Evolutionary conservation across 192 early-diverging fungal genomes (phyloP).

Genomic region (Backusella mclennaniae): DNA sequence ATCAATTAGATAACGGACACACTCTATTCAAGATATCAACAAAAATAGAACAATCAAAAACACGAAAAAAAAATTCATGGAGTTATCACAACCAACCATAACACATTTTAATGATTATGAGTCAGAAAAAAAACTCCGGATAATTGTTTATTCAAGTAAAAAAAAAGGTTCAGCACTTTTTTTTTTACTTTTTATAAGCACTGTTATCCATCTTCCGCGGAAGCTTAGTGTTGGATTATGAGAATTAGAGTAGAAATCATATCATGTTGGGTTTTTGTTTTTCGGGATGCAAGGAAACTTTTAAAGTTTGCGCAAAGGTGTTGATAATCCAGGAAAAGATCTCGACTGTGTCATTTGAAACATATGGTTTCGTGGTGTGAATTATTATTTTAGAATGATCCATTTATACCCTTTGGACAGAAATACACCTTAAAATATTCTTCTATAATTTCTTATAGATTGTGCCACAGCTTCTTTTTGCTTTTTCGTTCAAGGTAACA

Average conservation of each 20-base stretch:
- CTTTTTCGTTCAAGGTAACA: neutral
- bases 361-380: constrained; percentile 1
- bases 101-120: neutral
- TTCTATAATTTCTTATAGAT: constrained; percentile 4
- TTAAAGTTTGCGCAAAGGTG: neutral
- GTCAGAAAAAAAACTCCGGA: constrained; percentile 5
- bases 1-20: neutral
- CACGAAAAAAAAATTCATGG: neutral
- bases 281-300: neutral
- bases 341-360: neutral
- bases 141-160: constrained; percentile 1
- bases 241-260: neutral
- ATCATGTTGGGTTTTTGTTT: neutral
- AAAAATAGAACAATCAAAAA: neutral
- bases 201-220: neutral
- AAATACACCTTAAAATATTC: neutral
- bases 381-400: constrained; percentile 7
- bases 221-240: neutral
- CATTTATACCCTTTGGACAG: neutral
- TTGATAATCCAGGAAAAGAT: neutral
- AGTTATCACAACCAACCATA: neutral
- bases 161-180: neutral
- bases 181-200: neutral
- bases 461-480: neutral
- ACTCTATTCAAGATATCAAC: neutral